These are phyloP conservation scores for Tetrapyrgos nigripes DNA, from an alignment of 1,284 basidiomycete species.

Conservation along the genomic window DNA sequence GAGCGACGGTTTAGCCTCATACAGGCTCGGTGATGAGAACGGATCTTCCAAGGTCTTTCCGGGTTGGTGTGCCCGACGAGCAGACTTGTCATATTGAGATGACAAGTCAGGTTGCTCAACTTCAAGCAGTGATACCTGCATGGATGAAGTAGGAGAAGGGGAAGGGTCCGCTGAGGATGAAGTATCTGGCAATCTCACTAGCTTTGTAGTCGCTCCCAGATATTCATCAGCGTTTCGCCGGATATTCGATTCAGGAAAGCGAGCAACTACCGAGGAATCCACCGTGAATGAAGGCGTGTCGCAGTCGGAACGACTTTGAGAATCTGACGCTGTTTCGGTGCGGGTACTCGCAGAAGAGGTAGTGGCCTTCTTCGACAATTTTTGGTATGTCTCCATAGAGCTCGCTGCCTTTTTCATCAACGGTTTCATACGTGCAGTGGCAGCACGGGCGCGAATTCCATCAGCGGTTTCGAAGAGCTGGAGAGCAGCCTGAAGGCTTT, in stretches of 20 bases:
- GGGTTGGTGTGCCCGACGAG: too few species aligned
- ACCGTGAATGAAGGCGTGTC: too few species aligned
- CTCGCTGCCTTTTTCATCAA: conserved; percentile 21
- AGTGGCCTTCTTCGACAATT: not conserved
- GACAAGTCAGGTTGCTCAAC: too few species aligned
- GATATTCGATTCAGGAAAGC: conserved; percentile 25
- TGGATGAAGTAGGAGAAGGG: not conserved
- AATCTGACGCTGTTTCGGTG: too few species aligned
- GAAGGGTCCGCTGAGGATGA: not conserved
- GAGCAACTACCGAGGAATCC: not conserved
- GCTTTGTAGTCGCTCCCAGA: conserved; percentile 27
- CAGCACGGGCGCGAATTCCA: conserved; percentile 20
- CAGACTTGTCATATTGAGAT: too few species aligned
- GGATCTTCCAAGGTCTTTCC: too few species aligned
- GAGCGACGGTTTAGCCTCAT: too few species aligned
- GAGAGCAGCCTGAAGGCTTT: conserved; percentile 25
- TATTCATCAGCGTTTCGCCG: conserved; percentile 24
- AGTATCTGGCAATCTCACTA: conserved; percentile 21
- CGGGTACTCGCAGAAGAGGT: not conserved
- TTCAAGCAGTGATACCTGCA: not conserved
- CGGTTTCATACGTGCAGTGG: conserved; percentile 18
- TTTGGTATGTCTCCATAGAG: conserved; percentile 21
- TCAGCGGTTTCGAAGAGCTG: conserved; percentile 24
- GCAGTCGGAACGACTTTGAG: not conserved
- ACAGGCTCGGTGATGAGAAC: too few species aligned